Percentiles rank a stretch among this genome's conserved stretches.
These are phyloP conservation scores for Russula ochroleuca DNA, from an alignment of 768 basidiomycete species.

Conservation along the genomic window DNA sequence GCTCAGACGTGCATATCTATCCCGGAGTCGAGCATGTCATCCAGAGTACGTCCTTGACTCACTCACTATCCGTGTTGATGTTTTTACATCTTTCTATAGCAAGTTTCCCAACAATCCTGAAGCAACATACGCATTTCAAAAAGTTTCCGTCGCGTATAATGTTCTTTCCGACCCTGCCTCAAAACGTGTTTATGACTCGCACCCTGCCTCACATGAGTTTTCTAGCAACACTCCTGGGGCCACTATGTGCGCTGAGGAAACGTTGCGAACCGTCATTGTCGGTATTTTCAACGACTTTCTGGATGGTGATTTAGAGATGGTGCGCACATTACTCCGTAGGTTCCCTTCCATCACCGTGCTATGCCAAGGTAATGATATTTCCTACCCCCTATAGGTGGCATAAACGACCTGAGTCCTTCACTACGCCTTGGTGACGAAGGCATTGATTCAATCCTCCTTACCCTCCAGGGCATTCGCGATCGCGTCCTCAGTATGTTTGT, in stretches of 20 bases:
- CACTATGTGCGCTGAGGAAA: constrained; percentile 67
- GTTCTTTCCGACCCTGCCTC: constrained; percentile 71
- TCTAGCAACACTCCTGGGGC: constrained; percentile 52
- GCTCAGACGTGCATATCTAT: constrained; percentile 71
- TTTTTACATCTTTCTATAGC: constrained; percentile 37
- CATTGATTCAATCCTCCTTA: constrained; percentile 67
- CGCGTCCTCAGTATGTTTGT: constrained; percentile 60
- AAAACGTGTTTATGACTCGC: constrained; percentile 63
- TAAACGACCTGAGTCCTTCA: constrained; percentile 77
- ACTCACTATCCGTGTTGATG: neutral
- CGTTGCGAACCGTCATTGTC: constrained; percentile 67
- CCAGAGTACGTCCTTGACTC: constrained; percentile 64
- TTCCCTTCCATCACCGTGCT: constrained; percentile 20
- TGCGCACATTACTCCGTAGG: constrained; percentile 69
- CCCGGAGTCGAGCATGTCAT: constrained; percentile 71
- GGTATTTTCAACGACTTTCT: constrained; percentile 78
- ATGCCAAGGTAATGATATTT: neutral
- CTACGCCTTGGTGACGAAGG: constrained; percentile 74
- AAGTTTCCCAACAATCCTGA: constrained; percentile 75
- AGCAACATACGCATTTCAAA: constrained; percentile 82
- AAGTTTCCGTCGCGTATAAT: constrained; percentile 78
- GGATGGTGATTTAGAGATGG: constrained; percentile 83
- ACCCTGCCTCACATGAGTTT: constrained; percentile 40
- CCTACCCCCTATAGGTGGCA: constrained; percentile 46
- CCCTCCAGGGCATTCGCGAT: constrained; percentile 66